Conservation (phyloP, 139 green algal species). For the Chlamydomonas applanata region DNA sequence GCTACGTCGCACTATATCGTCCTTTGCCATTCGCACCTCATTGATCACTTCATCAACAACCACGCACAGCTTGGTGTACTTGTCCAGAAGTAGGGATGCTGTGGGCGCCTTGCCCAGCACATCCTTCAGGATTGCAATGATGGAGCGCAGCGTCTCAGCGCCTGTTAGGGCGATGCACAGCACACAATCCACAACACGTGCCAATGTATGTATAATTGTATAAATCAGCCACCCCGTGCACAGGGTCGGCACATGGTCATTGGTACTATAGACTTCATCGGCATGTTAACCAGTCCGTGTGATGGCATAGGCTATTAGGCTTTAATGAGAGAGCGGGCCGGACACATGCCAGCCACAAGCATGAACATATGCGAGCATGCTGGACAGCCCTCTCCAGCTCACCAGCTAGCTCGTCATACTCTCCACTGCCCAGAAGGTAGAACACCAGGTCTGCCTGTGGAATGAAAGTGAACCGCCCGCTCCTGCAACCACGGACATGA, state of each 20-base stretch:
- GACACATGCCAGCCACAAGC: too few relatives aligned
- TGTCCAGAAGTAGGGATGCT: slow-evolving; percentile 48
- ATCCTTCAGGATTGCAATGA: slow-evolving; percentile 57
- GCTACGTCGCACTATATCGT: not conserved
- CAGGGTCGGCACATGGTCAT: too few relatives aligned
- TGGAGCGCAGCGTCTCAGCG: slow-evolving; percentile 43
- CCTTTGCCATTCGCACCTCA: not conserved
- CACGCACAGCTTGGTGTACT: slow-evolving; percentile 40
- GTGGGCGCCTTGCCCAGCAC: slow-evolving; percentile 37
- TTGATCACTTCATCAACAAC: slow-evolving; percentile 56
- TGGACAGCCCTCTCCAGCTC: slow-evolving; percentile 12
- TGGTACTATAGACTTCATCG: too few relatives aligned
- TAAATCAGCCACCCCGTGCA: too few relatives aligned
- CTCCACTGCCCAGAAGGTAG: slow-evolving; percentile 66
- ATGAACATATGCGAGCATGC: too few relatives aligned
- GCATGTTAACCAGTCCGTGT: too few relatives aligned
- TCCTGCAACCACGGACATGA: too few relatives aligned
- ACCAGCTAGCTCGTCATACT: slow-evolving; percentile 76
- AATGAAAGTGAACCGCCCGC: slow-evolving; percentile 24
- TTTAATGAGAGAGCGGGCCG: too few relatives aligned
- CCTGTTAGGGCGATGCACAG: slow-evolving; percentile 50
- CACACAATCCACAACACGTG: not conserved
- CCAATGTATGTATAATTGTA: not conserved
- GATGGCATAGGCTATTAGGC: too few relatives aligned
- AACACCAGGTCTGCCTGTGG: slow-evolving; percentile 59